Evolutionary conservation across 2,329 filamentous ascomycete species (phyloP).

Genomic region (Neurospora crassa): DNA sequence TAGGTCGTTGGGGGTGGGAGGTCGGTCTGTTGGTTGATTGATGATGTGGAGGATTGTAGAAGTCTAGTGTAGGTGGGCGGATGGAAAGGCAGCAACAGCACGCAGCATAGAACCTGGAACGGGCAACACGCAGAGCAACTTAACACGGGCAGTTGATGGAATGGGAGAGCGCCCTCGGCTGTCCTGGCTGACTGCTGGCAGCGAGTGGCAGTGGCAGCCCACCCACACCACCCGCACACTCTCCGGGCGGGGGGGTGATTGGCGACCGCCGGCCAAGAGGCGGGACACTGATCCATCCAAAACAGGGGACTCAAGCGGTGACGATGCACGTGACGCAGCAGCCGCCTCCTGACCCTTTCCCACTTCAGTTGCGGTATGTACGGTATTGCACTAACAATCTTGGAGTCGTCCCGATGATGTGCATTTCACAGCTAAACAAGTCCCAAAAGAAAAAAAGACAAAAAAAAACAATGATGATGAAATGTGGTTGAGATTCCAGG

Average conservation of each 20-base stretch:
- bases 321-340: constrained; percentile 1
- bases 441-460: too few relatives aligned
- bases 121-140: neutral
- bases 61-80: neutral
- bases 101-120: neutral
- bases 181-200: neutral
- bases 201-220: neutral
- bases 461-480: neutral
- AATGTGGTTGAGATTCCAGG: neutral
- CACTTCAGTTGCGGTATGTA: neutral
- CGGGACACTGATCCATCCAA: neutral
- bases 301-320: constrained; percentile 4
- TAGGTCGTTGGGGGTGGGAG: neutral
- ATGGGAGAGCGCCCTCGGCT: neutral
- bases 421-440: neutral
- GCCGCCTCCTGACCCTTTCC: neutral
- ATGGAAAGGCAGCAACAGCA: constrained; percentile 2
- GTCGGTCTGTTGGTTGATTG: constrained; percentile 5
- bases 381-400: neutral
- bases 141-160: neutral
- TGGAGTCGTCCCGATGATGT: neutral
- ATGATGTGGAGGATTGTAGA: constrained; percentile 17
- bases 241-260: neutral
- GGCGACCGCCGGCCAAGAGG: neutral
- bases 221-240: neutral